Percentiles rank a stretch among this genome's conserved stretches.
Evolutionary conservation across 2,329 filamentous ascomycete genomes (phyloP).

Genomic region (Stachybotrys echinatus): DNA sequence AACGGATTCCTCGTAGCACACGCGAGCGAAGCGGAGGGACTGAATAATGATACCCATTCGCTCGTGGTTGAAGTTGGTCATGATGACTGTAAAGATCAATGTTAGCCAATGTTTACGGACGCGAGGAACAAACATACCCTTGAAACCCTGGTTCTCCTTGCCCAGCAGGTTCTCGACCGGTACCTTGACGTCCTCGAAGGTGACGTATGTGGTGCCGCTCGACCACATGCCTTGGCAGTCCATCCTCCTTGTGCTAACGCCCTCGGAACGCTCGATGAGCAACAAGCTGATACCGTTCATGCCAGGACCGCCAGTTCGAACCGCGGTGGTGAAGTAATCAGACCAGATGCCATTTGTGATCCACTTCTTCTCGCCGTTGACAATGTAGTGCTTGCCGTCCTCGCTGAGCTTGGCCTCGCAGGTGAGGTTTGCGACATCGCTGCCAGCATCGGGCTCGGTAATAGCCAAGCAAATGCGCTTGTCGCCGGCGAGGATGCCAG

Average conservation of each 20-base stretch:
- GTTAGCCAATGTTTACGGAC: background rate
- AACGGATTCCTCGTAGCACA: constrained; percentile 94
- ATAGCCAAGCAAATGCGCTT: constrained; percentile 98
- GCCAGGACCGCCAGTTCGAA: constrained; percentile 79
- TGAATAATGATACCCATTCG: constrained; percentile 98
- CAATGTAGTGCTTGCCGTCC: constrained; percentile 98
- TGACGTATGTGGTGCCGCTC: constrained; percentile 92
- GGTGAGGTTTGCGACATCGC: constrained; percentile 89
- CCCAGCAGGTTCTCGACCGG: constrained; percentile 98
- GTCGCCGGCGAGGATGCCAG: constrained; percentile 82
- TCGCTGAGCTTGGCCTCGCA: constrained; percentile 93
- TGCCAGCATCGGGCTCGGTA: constrained; percentile 92
- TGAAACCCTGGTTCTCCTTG: constrained; percentile 97
- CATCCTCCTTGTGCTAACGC: constrained; percentile 91
- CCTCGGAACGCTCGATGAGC: constrained; percentile 84
- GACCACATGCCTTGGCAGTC: constrained; percentile 98
- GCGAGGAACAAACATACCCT: constrained; percentile 42
- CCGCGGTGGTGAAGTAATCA: constrained; percentile 97
- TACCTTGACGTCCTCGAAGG: constrained; percentile 98
- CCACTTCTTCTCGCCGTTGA: constrained; percentile 99
- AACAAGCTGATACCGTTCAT: constrained; percentile 92
- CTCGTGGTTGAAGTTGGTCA: constrained; percentile 99
- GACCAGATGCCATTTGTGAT: constrained; percentile 97
- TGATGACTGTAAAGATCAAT: constrained; percentile 61
- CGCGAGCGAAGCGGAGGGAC: constrained; percentile 87